A percentile compares a stretch with the other conserved stretches of the same genome.
phyloP scores from a whole-genome alignment of 164 flowering plant genomes.

The Dillenia suffruticosa region DNA sequence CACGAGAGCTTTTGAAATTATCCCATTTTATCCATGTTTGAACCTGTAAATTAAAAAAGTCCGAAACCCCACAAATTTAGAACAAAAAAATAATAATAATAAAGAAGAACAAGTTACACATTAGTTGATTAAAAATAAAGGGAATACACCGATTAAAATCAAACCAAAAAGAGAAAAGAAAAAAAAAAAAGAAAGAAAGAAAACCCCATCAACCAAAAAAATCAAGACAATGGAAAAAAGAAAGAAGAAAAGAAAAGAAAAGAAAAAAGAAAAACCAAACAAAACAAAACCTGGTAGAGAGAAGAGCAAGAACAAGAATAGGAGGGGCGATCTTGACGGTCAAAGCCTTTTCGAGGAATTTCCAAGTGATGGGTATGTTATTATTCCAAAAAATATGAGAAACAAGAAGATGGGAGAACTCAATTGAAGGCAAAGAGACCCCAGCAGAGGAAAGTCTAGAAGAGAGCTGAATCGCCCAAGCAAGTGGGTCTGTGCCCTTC shows the following conservation, averaged over 20 bases:
- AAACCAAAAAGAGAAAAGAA: not conserved
- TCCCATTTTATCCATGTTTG: too few species aligned
- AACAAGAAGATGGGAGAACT: conserved; percentile 65
- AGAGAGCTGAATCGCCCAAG: conserved; percentile 75
- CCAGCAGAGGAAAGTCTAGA: conserved; percentile 48
- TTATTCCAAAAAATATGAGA: conserved; percentile 90
- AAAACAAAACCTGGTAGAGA: conserved; percentile 37
- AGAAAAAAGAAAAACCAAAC: too few species aligned
- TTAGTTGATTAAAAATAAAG: too few species aligned
- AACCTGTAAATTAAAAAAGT: too few species aligned
- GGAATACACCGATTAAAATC: too few species aligned
- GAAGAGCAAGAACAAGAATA: conserved; percentile 69
- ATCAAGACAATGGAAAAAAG: not conserved
- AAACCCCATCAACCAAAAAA: too few species aligned
- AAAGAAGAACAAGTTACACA: too few species aligned
- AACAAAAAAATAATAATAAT: too few species aligned
- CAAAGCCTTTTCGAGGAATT: conserved; percentile 77
- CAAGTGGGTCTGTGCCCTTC: conserved; percentile 62
- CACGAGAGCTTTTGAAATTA: too few species aligned
- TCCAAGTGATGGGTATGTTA: conserved; percentile 82
- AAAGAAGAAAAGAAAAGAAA: not conserved
- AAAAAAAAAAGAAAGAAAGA: not conserved
- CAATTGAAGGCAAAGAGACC: conserved; percentile 60
- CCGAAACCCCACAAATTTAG: too few species aligned
- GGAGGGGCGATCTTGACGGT: conserved; percentile 60